phyloP scores from a whole-genome alignment of 768 basidiomycete species.

The Rhodotorula sphaerocarpa region DNA sequence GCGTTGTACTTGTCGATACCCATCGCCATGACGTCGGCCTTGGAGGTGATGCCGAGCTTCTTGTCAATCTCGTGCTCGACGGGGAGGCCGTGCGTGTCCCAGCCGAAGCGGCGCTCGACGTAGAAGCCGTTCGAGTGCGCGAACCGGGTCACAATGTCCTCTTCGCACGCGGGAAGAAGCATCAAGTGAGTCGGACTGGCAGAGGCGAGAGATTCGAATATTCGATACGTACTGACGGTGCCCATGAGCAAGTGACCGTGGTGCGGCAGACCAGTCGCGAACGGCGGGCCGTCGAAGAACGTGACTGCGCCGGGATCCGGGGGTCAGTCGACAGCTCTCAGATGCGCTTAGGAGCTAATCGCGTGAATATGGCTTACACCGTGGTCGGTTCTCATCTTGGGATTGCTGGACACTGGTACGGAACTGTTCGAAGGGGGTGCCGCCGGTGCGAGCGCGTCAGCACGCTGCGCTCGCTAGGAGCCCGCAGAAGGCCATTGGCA shows the following conservation, averaged over 20 bases:
- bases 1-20: conserved; percentile 97
- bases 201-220: too few species aligned
- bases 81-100: conserved; percentile 97
- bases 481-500: too few species aligned
- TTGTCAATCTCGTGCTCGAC: conserved; percentile 99
- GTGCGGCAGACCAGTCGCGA: conserved; percentile 92
- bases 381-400: conserved; percentile 81
- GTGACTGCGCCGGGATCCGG: not conserved
- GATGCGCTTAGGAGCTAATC: not conserved
- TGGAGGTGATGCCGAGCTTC: conserved; percentile 79
- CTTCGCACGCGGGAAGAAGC: conserved; percentile 4
- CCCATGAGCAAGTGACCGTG: conserved; percentile 60
- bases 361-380: conserved; percentile 61
- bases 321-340: too few species aligned
- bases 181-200: not conserved
- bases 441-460: too few species aligned
- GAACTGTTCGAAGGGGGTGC: conserved; percentile 47
- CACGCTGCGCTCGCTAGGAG: too few species aligned
- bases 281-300: conserved; percentile 49
- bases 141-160: conserved; percentile 97
- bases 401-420: conserved; percentile 85
- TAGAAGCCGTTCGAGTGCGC: conserved; percentile 87
- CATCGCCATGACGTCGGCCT: conserved; percentile 86
- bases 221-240: conserved; percentile 89
- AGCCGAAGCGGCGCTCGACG: conserved; percentile 88